phyloP scores from a whole-genome alignment of 306 rosid species.

The Abrus pulchellus region DNA sequence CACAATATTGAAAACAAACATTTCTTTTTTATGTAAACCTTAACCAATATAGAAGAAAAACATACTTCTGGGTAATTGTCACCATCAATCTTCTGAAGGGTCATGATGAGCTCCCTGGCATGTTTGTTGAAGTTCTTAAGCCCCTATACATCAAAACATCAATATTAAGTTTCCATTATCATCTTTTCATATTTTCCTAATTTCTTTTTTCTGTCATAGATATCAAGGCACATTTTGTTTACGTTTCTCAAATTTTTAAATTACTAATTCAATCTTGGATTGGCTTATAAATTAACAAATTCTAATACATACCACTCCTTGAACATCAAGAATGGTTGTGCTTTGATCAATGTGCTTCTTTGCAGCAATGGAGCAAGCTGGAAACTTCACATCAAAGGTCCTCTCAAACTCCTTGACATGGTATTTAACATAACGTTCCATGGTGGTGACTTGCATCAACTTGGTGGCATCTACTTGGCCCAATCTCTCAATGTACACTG shows the following conservation, averaged over 20 bases:
- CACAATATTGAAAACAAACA: not conserved
- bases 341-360: constrained; percentile 96
- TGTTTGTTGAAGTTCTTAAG: constrained; percentile 84
- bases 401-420: constrained; percentile 90
- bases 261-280: not conserved
- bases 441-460: constrained; percentile 84
- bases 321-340: constrained; percentile 93
- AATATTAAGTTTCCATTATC: not conserved
- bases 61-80: constrained; percentile 92
- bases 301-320: constrained; percentile 85
- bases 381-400: constrained; percentile 76
- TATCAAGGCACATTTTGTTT: not conserved
- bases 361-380: constrained; percentile 92
- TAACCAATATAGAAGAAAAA: constrained; percentile 24
- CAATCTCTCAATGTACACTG: constrained; percentile 85
- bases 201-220: not conserved
- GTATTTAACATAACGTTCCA: constrained; percentile 83
- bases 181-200: not conserved
- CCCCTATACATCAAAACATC: constrained; percentile 62
- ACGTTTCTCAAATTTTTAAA: not conserved
- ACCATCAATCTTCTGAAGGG: constrained; percentile 85
- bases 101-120: constrained; percentile 76
- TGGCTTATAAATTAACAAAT: constrained; percentile 4
- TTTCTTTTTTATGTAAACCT: not conserved
- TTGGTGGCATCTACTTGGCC: constrained; percentile 80